Conservation (phyloP, 768 basidiomycete genomes). For the Mycena belliarum region DNA sequence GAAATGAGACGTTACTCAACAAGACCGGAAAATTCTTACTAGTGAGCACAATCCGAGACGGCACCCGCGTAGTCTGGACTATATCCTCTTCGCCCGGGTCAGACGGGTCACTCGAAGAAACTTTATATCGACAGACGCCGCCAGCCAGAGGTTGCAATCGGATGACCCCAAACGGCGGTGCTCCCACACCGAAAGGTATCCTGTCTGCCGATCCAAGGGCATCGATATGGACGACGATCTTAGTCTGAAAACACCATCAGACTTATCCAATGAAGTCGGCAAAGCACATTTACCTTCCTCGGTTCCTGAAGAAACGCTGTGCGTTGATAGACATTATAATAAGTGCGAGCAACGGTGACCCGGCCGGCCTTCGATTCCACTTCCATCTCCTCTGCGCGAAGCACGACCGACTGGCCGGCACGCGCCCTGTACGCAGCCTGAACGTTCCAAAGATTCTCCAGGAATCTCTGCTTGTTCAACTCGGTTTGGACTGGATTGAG, state of each 20-base stretch:
- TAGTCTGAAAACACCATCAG: conserved; percentile 58
- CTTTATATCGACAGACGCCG: conserved; percentile 76
- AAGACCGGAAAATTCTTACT: conserved; percentile 49
- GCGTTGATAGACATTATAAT: conserved; percentile 86
- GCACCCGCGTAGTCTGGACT: conserved; percentile 73
- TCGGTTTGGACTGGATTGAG: conserved; percentile 66
- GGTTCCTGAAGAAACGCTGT: conserved; percentile 75
- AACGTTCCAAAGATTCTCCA: conserved; percentile 87
- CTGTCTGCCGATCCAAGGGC: conserved; percentile 72
- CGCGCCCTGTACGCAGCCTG: conserved; percentile 81
- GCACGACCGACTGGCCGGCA: conserved; percentile 69
- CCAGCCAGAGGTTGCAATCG: conserved; percentile 83
- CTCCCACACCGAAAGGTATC: conserved; percentile 70
- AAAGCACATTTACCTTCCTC: conserved; percentile 63
- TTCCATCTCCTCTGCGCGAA: conserved; percentile 71
- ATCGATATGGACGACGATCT: conserved; percentile 87
- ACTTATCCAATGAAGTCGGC: conserved; percentile 9
- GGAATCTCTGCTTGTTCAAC: conserved; percentile 75
- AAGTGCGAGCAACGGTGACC: conserved; percentile 73
- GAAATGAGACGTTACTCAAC: neutral
- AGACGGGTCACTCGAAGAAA: conserved; percentile 70
- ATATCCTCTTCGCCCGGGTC: conserved; percentile 83
- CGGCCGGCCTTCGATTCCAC: conserved; percentile 68
- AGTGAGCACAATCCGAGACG: conserved; percentile 75
- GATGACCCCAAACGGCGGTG: conserved; percentile 77